phyloP scores from a whole-genome alignment of 1,284 basidiomycete genomes.

The Gomphus sp. region DNA sequence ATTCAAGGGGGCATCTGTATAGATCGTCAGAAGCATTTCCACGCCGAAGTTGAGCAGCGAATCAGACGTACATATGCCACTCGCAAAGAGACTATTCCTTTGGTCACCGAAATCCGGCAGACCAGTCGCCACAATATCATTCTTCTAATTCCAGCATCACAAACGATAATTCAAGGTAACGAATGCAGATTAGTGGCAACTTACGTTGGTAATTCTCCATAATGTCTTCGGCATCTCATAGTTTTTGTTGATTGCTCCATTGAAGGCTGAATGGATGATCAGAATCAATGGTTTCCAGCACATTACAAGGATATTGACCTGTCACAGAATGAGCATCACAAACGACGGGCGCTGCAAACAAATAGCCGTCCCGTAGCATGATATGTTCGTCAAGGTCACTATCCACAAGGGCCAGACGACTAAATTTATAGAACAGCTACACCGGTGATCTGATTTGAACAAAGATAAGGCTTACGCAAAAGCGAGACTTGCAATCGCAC shows the following conservation, averaged over 20 bases:
- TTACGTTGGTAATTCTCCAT: constrained; percentile 19
- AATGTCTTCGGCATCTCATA: constrained; percentile 15
- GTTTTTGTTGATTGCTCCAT: constrained; percentile 14
- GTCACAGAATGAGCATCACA: constrained; percentile 15
- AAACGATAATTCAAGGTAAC: not conserved
- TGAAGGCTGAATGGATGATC: constrained; percentile 13
- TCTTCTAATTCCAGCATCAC: constrained; percentile 8
- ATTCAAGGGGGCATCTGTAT: not conserved
- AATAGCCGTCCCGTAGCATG: constrained; percentile 19
- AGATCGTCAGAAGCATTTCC: not conserved
- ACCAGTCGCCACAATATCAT: constrained; percentile 17
- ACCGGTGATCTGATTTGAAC: not conserved
- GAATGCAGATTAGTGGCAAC: not conserved
- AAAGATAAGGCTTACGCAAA: constrained; percentile 12
- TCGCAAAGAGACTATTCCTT: constrained; percentile 10
- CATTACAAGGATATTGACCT: constrained; percentile 6
- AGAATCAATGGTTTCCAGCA: not conserved
- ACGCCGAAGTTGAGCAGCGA: not conserved
- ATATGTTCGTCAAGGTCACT: constrained; percentile 17
- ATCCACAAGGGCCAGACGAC: constrained; percentile 14
- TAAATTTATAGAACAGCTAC: not conserved
- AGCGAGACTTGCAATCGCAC: constrained; percentile 18
- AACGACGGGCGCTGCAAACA: constrained; percentile 19
- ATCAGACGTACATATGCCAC: not conserved
- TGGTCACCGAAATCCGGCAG: constrained; percentile 19